Conservation (phyloP, 2,329 filamentous ascomycete genomes). For the Acephala macrosclerotiorum region DNA sequence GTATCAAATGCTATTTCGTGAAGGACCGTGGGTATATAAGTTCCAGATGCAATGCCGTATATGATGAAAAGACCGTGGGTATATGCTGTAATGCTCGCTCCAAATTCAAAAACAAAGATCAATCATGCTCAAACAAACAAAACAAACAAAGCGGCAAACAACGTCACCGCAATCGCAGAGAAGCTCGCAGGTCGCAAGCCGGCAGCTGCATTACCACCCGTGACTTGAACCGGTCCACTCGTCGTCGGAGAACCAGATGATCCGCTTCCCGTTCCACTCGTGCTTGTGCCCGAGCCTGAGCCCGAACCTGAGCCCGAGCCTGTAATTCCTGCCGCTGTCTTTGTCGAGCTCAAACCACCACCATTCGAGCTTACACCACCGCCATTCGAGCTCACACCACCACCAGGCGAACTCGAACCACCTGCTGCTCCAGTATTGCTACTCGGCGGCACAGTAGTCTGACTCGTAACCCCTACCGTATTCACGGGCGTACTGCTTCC, state of each 20-base stretch:
- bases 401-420: neutral
- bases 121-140: neutral
- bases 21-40: constrained; percentile 19
- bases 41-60: neutral
- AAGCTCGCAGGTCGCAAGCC: neutral
- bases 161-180: neutral
- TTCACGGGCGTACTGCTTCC: constrained; percentile 16
- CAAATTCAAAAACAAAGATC: neutral
- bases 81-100: constrained; percentile 1
- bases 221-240: constrained; percentile 16
- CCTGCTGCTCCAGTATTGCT: neutral
- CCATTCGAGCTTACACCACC: neutral
- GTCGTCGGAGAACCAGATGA: neutral
- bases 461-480: constrained; percentile 21
- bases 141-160: constrained; percentile 11
- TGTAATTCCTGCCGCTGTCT: neutral
- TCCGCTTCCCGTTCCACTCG: neutral
- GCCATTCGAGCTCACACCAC: neutral
- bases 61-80: constrained; percentile 16
- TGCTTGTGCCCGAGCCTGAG: neutral
- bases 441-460: constrained; percentile 14
- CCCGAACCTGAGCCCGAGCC: neutral
- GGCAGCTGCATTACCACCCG: constrained; percentile 4
- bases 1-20: neutral
- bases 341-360: neutral